Percentiles rank a stretch among this genome's conserved stretches.
These are phyloP conservation scores for Suillus sp. DNA, from an alignment of 768 basidiomycete species.

Conservation along the genomic window DNA sequence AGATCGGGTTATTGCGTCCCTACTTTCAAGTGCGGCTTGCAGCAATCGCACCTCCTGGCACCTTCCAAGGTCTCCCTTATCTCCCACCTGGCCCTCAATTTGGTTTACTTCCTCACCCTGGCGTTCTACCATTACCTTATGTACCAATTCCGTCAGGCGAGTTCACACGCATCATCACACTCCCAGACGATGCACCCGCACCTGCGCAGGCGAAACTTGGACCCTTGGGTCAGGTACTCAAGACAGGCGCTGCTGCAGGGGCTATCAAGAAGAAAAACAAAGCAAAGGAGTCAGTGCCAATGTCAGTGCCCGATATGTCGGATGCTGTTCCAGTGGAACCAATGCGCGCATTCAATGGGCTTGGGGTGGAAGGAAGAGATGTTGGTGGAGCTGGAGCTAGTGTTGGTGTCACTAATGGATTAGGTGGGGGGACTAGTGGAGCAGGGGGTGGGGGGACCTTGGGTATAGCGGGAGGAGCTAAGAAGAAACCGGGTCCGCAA, in stretches of 20 bases:
- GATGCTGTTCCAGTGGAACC: slow-evolving; percentile 25
- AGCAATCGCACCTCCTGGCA: slow-evolving; percentile 37
- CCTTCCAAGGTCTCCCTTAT: slow-evolving; percentile 13
- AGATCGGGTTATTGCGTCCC: slow-evolving; percentile 81
- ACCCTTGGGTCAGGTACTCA: slow-evolving; percentile 74
- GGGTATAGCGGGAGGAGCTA: slow-evolving; percentile 8
- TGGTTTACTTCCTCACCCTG: slow-evolving; percentile 13
- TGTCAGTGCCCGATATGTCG: slow-evolving; percentile 23
- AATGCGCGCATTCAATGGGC: slow-evolving; percentile 20
- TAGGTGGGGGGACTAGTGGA: slow-evolving; percentile 14
- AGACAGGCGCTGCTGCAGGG: slow-evolving; percentile 45
- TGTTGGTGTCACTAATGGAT: slow-evolving; percentile 6
- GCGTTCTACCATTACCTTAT: slow-evolving; percentile 19
- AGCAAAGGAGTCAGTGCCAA: slow-evolving; percentile 26
- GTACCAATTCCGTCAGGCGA: slow-evolving; percentile 19
- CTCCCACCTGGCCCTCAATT: slow-evolving; percentile 14
- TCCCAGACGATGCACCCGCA: slow-evolving; percentile 67
- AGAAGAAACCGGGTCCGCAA: slow-evolving; percentile 21
- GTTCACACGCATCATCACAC: slow-evolving; percentile 34
- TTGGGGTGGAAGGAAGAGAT: slow-evolving; percentile 17
- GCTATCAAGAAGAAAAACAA: slow-evolving; percentile 64
- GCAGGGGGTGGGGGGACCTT: slow-evolving; percentile 16
- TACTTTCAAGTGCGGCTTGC: slow-evolving; percentile 69
- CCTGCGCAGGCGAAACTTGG: slow-evolving; percentile 70
- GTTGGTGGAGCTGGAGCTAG: slow-evolving; percentile 8